Percentiles rank a stretch among this genome's conserved stretches.
Evolutionary conservation across 306 rosid species (phyloP).

Genomic region (Ziziphus jujuba): DNA sequence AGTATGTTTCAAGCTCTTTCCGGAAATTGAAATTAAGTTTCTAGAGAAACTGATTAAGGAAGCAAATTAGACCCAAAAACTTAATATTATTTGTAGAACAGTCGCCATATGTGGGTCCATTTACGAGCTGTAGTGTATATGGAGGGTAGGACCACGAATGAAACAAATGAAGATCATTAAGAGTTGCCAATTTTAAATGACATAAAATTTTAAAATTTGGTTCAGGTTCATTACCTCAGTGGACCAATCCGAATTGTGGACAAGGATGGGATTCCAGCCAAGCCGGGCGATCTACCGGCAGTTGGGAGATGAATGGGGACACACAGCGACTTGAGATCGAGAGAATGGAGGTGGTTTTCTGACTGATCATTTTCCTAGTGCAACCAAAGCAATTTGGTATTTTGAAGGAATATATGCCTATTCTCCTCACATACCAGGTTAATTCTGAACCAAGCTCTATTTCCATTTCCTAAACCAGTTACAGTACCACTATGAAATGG

Average conservation of each 20-base stretch:
- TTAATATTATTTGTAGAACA: too few relatives aligned
- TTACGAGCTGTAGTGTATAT: too few relatives aligned
- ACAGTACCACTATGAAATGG: neutral
- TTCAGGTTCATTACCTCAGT: constrained; percentile 77
- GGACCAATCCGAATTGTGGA: constrained; percentile 78
- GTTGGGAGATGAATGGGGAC: constrained; percentile 98
- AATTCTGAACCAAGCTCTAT: constrained; percentile 12
- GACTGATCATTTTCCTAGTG: constrained; percentile 82
- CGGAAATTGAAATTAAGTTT: neutral
- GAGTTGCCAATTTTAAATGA: neutral
- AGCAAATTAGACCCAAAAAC: neutral
- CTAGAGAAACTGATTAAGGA: too few relatives aligned
- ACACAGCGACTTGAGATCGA: constrained; percentile 82
- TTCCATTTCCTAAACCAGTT: neutral
- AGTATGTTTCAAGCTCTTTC: constrained; percentile 31
- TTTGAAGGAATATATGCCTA: constrained; percentile 87
- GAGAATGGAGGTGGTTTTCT: constrained; percentile 95
- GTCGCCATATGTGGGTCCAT: too few relatives aligned
- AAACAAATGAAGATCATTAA: neutral
- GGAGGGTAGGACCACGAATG: too few relatives aligned
- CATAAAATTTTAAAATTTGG: neutral
- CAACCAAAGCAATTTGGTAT: constrained; percentile 91
- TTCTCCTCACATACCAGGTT: constrained; percentile 98
- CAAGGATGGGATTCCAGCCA: constrained; percentile 70
- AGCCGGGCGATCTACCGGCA: constrained; percentile 81